Conservation (phyloP, 306 rosid genomes). For the Malus orientalis region DNA sequence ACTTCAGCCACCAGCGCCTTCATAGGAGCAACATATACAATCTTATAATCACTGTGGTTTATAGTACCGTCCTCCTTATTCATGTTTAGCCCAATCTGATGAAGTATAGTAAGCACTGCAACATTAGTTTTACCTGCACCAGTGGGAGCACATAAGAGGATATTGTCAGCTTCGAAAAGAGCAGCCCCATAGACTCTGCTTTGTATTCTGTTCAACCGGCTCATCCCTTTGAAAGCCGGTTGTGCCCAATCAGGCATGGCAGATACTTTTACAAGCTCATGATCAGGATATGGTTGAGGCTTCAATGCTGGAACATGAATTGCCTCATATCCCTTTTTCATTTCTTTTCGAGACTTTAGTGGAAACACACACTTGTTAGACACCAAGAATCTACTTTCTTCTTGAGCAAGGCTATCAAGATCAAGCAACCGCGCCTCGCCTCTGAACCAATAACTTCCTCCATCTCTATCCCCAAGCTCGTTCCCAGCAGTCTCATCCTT, state of each 20-base stretch:
- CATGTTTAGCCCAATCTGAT: constrained; percentile 65
- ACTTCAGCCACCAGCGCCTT: constrained; percentile 98
- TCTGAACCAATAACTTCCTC: constrained; percentile 66
- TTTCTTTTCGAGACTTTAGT: constrained; percentile 58
- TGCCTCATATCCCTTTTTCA: constrained; percentile 76
- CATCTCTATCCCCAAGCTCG: constrained; percentile 60
- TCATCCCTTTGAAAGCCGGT: constrained; percentile 86
- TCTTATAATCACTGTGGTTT: constrained; percentile 69
- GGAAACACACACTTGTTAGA: constrained; percentile 72
- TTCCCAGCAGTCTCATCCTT: constrained; percentile 68
- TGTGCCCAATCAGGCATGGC: constrained; percentile 92
- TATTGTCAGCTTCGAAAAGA: constrained; percentile 50
- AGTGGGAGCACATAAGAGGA: constrained; percentile 91
- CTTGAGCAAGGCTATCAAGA: constrained; percentile 69
- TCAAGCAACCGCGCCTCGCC: constrained; percentile 77
- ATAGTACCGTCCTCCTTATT: constrained; percentile 66
- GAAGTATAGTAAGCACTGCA: constrained; percentile 85
- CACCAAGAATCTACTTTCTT: constrained; percentile 59
- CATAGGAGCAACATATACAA: constrained; percentile 97
- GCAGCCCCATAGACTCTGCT: constrained; percentile 87
- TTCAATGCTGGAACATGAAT: constrained; percentile 83
- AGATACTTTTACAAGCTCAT: constrained; percentile 60
- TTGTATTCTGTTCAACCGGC: constrained; percentile 77
- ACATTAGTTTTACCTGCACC: constrained; percentile 98
- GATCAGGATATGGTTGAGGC: constrained; percentile 51